Base-by-base conservation (phyloP, 1,284 basidiomycete genomes). In the Anthracocystis setariae region DNA sequence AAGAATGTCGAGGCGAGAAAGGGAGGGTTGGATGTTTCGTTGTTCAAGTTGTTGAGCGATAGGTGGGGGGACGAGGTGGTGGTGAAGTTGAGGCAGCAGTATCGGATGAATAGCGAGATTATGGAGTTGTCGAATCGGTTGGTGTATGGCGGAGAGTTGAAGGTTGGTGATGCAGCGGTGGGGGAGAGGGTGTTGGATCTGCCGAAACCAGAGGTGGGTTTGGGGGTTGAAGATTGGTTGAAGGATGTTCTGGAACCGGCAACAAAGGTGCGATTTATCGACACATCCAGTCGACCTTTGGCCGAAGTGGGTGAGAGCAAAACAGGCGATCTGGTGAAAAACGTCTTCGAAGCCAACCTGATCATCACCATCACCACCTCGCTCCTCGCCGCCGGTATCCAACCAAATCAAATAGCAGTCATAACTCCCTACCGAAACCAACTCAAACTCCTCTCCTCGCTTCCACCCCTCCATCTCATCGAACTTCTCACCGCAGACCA, bases 51-150 rank as follows among this genome's bases (percentile, higher is more conserved):
- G 2, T 87, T 98, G 3, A 92, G 91, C 0, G 90, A 93, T 44
- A 89, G 90, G 0, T 92, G 97, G 77, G 59, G 55, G 0, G 92
- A 92, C 0, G 84, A 88, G 20, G 89, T 93, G 1, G 90, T 97
- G 40, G 88, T 91, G 18, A 90, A 94, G 70, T 87, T 98, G 29
- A 87, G 88, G 0, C 86, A 90, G 51, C 95, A 99, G 81, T 99
- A 98, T 82, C 87, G 96, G 52, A 98, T 98, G 95, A 97, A 95
- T 82, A 88, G 88, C 57, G 93, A 96, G 62, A 98, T 99, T 80
- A 98, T 98, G 95, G 81, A 88, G 8, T 85, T 99, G 12, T 94
- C 93, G 5, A 99, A 98, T 82, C 87, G 87, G 56, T 87, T 98
- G 33, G 91, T 98, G 17, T 99, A 98, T 79, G 85, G 87, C 17